Base-by-base conservation (phyloP, 2,329 filamentous ascomycete genomes). In the Pseudogymnoascus sp. region DNA sequence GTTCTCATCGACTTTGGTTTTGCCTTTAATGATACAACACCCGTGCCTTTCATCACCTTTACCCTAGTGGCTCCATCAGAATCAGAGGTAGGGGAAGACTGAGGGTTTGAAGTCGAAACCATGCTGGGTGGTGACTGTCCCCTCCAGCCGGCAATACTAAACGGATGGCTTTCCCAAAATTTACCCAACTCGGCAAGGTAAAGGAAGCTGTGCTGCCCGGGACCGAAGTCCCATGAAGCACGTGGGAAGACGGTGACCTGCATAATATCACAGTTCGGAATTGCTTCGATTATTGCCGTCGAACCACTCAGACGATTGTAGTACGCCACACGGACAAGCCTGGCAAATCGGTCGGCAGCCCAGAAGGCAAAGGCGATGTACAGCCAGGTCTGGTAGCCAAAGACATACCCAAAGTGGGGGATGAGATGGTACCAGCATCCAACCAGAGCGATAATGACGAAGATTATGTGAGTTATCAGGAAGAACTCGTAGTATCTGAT, bases 161-260 rank as follows among this genome's bases (percentile, higher is more conserved):
- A 84, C 0, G 82, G 82, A 67, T 84, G 82, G 53, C 80, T 83
- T 68, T 83, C 80, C 81, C 81, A 84, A 0, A 72, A 67, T 7
- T 74, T 71, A n/a, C 63, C 75, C 1, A 82, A 67, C 0, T 76
- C 77, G 0, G 82, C 81, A 67, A 84, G 82, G 68, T 81, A 82
- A 0, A 77, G 70, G 63, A 81, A 83, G 0, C 72, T 77, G 60
- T 80, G 76, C 2, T 73, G 68, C 1, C 73, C 75, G 0, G 73
- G 72, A 7, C 65, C 63, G 0, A 64, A 63, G 3, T 65, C 67
- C 72, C 74, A 80, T 42, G 74, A 66, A 5, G 78, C 65, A 3
- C 75, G 77, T 1, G 70, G 70, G 11, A 82, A 66, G 62, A 81
- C 77, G 3, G 68, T 70, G 17, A 78, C 63, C 2, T 75, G 70